These are phyloP conservation scores for Colletotrichum ledebouriae DNA, from an alignment of 2,329 filamentous ascomycete genomes.

Conservation along the genomic window DNA sequence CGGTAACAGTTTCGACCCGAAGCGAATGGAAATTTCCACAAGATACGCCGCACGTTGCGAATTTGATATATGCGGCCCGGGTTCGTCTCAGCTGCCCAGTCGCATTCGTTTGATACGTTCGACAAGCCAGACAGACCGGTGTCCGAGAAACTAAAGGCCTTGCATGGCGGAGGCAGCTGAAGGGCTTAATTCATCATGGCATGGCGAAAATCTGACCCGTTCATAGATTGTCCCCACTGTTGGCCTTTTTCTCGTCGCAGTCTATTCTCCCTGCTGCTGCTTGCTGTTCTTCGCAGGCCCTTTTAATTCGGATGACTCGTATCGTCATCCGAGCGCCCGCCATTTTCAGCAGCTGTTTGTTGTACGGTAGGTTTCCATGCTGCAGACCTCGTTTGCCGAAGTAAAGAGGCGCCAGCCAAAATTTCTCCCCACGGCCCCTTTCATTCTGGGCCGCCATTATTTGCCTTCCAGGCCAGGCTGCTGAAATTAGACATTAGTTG, in stretches of 20 bases:
- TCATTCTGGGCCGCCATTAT: conserved; percentile 16
- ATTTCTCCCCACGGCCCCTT: conserved; percentile 14
- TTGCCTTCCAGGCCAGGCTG: conserved; percentile 1
- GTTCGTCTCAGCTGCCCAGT: conserved; percentile 30
- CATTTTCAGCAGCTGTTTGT: conserved; percentile 3
- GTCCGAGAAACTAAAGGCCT: conserved; percentile 21
- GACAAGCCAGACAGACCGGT: conserved; percentile 30
- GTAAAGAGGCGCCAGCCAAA: conserved; percentile 9
- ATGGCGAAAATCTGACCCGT: conserved; percentile 14
- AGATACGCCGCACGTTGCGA: not conserved
- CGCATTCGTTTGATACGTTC: conserved; percentile 23
- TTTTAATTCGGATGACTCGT: conserved; percentile 31
- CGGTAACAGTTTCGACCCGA: not conserved
- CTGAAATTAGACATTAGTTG: conserved; percentile 19
- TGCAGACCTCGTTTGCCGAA: conserved; percentile 8
- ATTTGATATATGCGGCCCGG: conserved; percentile 7
- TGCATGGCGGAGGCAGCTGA: conserved; percentile 19
- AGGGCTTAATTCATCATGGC: not conserved
- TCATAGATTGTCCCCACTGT: conserved; percentile 11
- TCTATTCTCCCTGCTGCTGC: not conserved
- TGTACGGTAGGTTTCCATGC: conserved; percentile 12
- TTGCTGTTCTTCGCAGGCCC: not conserved
- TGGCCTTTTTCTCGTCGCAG: not conserved
- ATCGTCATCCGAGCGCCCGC: conserved; percentile 21
- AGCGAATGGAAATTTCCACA: not conserved